Evolutionary conservation across 306 rosid genomes (phyloP), one percentile per base, ranked within the genome.

Genomic region (Psophocarpus tetragonolobus): DNA sequence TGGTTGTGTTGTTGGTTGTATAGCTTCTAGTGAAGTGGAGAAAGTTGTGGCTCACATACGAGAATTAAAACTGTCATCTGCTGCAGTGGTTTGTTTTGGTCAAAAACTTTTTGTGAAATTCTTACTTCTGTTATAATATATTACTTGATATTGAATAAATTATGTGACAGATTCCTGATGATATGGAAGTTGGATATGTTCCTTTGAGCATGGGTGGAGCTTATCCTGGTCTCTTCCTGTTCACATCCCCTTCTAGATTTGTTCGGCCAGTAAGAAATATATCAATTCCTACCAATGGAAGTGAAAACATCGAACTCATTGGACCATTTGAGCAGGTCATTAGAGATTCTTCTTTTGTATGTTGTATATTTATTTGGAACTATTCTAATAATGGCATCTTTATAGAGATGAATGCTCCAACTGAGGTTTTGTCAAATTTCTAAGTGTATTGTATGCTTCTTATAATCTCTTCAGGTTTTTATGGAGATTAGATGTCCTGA

Each of bases 261-360:
- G 87, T 95, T 74, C 92, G 98, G 80, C 98, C 98, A 7, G 93
- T 92, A 51, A 89, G 81, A 79, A 95, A 95, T 82, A 74, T 89
- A 87, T 89, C 92, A 67, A 75, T 84, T 76, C 87, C 88, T 78
- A 74, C 83, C 3, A 60, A 82, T 61, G 93, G 87, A 74, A 81
- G 63, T 80, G 87, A 89, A 71, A 79, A 87, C 68, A 81, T 88
- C 67, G 97, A 95, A 85, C 88, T 92, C 79, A 88, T 95, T 73
- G 98, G 98, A 42, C 98, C 98, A 72, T 95, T 95, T 82, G 98
- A 95, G 76, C 98, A 95, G 97, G 98, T 95, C 30, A 70, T 32
- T 82, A 72, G 63, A 15, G 27, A 17, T 29, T 33, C 68, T 54
- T 44, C 1, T 32, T 63, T 74, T 9, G 15, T 81, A 58, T 48